Base-by-base conservation (phyloP, 1,284 basidiomycete genomes). In the Rhizopogon hawkerae region DNA sequence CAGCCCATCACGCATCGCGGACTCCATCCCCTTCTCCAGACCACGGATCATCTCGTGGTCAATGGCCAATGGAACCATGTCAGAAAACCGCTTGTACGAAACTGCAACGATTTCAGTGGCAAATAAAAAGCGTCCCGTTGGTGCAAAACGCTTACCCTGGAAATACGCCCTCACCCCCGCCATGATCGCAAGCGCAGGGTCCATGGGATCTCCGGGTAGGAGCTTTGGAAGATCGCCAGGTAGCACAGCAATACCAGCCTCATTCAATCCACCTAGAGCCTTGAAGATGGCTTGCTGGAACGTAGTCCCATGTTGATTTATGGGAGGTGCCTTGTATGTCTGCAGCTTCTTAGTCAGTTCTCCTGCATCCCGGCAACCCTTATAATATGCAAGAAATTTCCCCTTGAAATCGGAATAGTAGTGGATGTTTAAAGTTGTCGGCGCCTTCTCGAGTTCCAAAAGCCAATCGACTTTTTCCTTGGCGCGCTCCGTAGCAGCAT, bases 81-180 rank as follows among this genome's bases (percentile, higher is more conserved):
- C 85, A 0, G 69, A 68, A 46, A 85, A 80, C 0, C 85, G 77
- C 60, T 85, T 85, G 60, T 81, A 85, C 0, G 84, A 74, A 1
- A 87, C 85, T 85, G 52, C 9, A 31, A 39, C 37, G 23, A 29
- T 10, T 21, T 13, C 33, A 35, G 10, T 51, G 46, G 34, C 16
- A 21, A 42, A 35, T 31, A 6, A 18, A 38, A 18, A 36, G 16
- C 38, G 31, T 26, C 10, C 34, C 42, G 11, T 5, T 0, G 1
- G 18, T 5, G 2, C 14, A 41, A 24, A 10, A 24, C 21, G 52
- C 56, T 7, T 51, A 81, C 82, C 78, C 72, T 85, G 81, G 62
- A 84, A 88, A 56, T 88, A 88, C 0, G 81, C 86, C 1, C 82
- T 70, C 3, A 83, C 80, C 37, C 81, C 75, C 0, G 85, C 79